Conservation (phyloP, 805 yeast genomes). For the Candida corydali region DNA sequence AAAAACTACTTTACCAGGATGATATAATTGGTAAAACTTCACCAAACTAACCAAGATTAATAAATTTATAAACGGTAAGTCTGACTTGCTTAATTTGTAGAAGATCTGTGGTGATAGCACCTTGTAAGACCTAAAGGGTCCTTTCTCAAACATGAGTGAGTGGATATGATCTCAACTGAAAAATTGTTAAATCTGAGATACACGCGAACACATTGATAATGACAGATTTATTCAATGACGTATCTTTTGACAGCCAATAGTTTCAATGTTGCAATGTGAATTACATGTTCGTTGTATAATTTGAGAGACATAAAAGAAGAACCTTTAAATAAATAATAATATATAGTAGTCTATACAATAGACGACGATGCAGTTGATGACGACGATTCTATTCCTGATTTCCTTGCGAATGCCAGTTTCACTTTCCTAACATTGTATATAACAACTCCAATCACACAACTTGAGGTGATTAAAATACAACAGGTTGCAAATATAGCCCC, state of each 20-base stretch:
- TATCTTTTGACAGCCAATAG: too few species aligned
- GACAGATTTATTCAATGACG: too few species aligned
- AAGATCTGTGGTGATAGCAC: not conserved
- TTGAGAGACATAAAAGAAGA: too few species aligned
- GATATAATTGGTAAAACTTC: slow-evolving; percentile 28
- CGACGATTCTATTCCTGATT: too few species aligned
- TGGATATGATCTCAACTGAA: too few species aligned
- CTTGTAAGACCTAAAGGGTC: slow-evolving; percentile 2
- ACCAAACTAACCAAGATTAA: slow-evolving; percentile 19
- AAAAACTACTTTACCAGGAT: slow-evolving; percentile 41
- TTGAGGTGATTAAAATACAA: slow-evolving; percentile 41
- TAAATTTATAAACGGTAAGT: not conserved
- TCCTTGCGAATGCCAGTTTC: not conserved
- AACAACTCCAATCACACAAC: slow-evolving; percentile 28
- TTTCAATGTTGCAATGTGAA: too few species aligned
- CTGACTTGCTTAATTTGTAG: not conserved
- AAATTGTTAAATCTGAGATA: not conserved
- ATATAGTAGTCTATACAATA: slow-evolving; percentile 1
- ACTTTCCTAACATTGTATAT: slow-evolving; percentile 10
- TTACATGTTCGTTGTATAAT: too few species aligned
- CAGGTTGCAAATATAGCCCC: slow-evolving; percentile 57
- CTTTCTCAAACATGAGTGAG: slow-evolving; percentile 3
- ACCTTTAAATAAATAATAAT: slow-evolving; percentile 3
- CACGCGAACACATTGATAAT: too few species aligned
- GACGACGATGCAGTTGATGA: too few species aligned